Base-by-base conservation (phyloP, 768 basidiomycete species). In the Butyriboletus loyo region DNA sequence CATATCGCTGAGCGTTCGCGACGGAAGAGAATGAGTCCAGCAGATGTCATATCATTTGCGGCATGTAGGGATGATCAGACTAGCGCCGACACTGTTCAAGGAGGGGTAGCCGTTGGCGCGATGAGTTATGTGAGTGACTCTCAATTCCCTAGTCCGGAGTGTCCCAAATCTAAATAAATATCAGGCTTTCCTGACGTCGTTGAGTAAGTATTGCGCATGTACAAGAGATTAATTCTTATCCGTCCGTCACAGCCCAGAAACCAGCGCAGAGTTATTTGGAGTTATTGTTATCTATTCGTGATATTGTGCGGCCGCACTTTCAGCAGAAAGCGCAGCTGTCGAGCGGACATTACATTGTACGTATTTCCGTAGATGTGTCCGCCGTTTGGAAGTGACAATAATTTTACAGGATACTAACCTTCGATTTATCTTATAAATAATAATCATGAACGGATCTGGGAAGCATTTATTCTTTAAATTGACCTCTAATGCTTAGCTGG, bases 31-130 rank as follows among this genome's bases (percentile, higher is more conserved):
- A 73, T 76, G 11, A 83, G 84, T 7, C 66, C 78, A 0, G 93
- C 89, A 2, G 95, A 98, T 63, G 91, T 84, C n/a, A 85, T 90
- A 46, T 86, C 84, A 1, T 87, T 83, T 67, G 83, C 86, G 17
- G 86, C 81, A 21, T 88, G 87, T 61, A 75, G 80, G 47, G 89
- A 90, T 64, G 77, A 76, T 31, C 81, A 88, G 66, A 88, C 80
- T 0, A 89, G 87, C 62, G 84, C 85, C 0, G 88, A 89, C 62
- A 86, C 86, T 1, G 79, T 80, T 46, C 73, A 78, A 25, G 76
- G 74, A 22, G 85, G 85, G 21, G 72, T 80, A 5, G 84, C 87
- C 0, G 83, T 86, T 7, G 89, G 89, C 3, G 89, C 88, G 4
- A 90, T 90, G 85, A 88, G 86, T 66, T 77, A 86, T 69, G 87